Conservation (phyloP, 169 alveolate genomes). For the Cryptosporidium sp. region DNA sequence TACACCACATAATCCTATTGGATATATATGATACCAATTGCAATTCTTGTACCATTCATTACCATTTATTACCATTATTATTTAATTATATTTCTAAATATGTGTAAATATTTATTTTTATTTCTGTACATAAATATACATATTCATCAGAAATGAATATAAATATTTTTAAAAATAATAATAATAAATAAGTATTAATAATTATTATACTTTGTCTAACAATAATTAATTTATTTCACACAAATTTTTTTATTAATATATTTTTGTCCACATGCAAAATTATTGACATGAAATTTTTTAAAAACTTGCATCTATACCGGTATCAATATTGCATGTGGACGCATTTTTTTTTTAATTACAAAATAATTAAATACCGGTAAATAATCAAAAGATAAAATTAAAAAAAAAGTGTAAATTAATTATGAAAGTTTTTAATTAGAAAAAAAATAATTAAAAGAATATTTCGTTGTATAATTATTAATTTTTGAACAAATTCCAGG, state of each 20-base stretch:
- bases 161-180: neutral
- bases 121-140: too few relatives aligned
- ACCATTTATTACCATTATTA: neutral
- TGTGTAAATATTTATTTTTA: too few relatives aligned
- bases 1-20: slow-evolving; percentile 61
- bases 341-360: neutral
- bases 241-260: neutral
- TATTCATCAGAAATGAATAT: neutral
- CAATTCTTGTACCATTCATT: slow-evolving; percentile 52
- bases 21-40: slow-evolving; percentile 74
- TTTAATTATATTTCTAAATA: too few relatives aligned
- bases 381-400: neutral
- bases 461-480: too few relatives aligned
- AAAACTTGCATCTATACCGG: slow-evolving; percentile 34
- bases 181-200: neutral
- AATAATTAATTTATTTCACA: neutral
- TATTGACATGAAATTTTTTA: neutral
- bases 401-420: neutral
- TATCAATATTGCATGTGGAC: slow-evolving; percentile 33
- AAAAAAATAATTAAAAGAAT: neutral
- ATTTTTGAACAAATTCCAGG: too few relatives aligned
- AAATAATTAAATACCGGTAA: slow-evolving; percentile 21
- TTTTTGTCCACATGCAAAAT: slow-evolving; percentile 10
- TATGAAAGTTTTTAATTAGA: neutral
- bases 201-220: neutral